A percentile compares a stretch with the other conserved stretches of the same genome.
Conservation (phyloP, 345 rosid genomes). For the Psidium guajava region DNA sequence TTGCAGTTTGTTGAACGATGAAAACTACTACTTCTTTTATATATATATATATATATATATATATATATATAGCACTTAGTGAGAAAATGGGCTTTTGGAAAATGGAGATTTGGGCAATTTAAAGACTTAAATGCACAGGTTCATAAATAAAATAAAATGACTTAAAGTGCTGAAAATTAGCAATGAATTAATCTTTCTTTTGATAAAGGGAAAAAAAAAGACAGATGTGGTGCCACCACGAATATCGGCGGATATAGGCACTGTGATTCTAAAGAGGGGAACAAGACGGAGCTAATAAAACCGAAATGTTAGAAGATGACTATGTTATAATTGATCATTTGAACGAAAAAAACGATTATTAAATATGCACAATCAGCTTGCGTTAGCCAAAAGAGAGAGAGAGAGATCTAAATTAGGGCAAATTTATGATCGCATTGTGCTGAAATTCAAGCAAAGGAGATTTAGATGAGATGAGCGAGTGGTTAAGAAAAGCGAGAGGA, state of each 20-base stretch:
- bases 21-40: too few species aligned
- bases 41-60: too few species aligned
- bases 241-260: neutral
- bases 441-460: neutral
- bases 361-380: neutral
- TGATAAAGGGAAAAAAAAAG: too few species aligned
- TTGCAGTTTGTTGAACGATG: neutral
- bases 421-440: neutral
- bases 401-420: neutral
- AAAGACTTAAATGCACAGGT: too few species aligned
- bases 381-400: neutral
- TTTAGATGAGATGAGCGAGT: fast-evolving
- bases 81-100: too few species aligned
- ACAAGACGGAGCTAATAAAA: neutral
- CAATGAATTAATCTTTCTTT: too few species aligned
- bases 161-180: too few species aligned
- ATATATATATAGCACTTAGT: too few species aligned
- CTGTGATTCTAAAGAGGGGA: neutral
- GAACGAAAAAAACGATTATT: neutral
- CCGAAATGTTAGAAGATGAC: neutral
- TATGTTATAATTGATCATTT: neutral
- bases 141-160: too few species aligned
- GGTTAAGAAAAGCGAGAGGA: neutral
- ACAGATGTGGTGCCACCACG: neutral
- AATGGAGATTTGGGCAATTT: too few species aligned